Conservation (phyloP, 129 eudicot genomes). For the Lonicera japonica region DNA sequence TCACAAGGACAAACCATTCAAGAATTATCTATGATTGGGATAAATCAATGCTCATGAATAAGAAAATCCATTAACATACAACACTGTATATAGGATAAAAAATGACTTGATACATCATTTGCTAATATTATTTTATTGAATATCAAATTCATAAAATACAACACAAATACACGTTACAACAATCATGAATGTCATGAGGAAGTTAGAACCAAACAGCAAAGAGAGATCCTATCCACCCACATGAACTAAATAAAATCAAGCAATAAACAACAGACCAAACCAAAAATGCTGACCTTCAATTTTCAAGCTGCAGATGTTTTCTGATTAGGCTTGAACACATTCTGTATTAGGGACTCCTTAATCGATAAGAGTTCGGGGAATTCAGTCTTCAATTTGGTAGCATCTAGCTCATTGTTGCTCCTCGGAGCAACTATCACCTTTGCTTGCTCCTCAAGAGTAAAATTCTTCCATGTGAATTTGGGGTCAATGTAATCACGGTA, state of each 20-base stretch:
- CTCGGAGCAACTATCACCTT: slow-evolving; percentile 21
- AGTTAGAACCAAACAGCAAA: background rate
- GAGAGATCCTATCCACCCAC: background rate
- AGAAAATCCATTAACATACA: too few relatives aligned
- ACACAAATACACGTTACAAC: background rate
- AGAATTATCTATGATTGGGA: too few relatives aligned
- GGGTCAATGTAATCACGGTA: slow-evolving; percentile 17
- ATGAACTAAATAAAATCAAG: background rate
- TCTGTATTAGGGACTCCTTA: slow-evolving; percentile 17
- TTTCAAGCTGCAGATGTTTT: slow-evolving; percentile 7
- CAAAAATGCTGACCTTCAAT: background rate
- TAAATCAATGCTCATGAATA: background rate
- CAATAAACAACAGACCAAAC: background rate
- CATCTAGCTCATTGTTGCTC: slow-evolving; percentile 26
- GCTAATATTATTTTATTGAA: slow-evolving; percentile 1
- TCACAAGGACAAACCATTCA: too few relatives aligned
- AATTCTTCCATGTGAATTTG: slow-evolving; percentile 18
- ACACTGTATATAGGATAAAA: background rate
- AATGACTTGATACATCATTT: too few relatives aligned
- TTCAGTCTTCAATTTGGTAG: slow-evolving; percentile 19
- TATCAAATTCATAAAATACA: slow-evolving; percentile 3
- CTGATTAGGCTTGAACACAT: slow-evolving; percentile 21
- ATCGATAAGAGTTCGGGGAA: slow-evolving; percentile 22
- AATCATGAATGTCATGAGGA: too few relatives aligned
- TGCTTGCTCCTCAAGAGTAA: slow-evolving; percentile 23